Evolutionary conservation across 2,329 filamentous ascomycete species (phyloP).

Genomic region (Calonectria honghensis): DNA sequence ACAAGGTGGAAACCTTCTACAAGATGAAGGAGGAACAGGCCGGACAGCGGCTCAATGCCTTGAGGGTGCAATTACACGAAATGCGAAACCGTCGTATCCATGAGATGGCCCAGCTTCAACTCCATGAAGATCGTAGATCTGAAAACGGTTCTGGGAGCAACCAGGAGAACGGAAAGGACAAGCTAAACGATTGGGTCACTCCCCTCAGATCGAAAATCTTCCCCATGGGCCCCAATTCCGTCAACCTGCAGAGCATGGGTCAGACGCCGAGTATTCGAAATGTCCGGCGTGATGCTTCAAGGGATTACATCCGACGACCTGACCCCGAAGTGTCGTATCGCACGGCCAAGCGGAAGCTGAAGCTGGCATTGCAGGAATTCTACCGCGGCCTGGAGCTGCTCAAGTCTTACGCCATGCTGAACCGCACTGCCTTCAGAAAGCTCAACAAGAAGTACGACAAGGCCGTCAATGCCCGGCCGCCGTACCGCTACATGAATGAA

Average conservation of each 20-base stretch:
- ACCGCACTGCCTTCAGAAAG: slow-evolving; percentile 95
- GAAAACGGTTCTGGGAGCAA: slow-evolving; percentile 38
- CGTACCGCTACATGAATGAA: slow-evolving; percentile 89
- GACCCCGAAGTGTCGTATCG: slow-evolving; percentile 83
- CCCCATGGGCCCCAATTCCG: slow-evolving; percentile 76
- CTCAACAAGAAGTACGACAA: slow-evolving; percentile 99
- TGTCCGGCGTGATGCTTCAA: slow-evolving; percentile 58
- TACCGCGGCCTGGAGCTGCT: slow-evolving; percentile 93
- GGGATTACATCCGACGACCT: slow-evolving; percentile 72
- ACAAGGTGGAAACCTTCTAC: slow-evolving; percentile 96
- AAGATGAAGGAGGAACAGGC: slow-evolving; percentile 91
- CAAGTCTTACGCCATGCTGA: slow-evolving; percentile 92
- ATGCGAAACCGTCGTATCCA: slow-evolving; percentile 90
- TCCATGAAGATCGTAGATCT: slow-evolving; percentile 54
- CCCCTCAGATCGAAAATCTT: slow-evolving; percentile 74
- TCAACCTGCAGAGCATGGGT: slow-evolving; percentile 74
- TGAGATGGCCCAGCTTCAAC: slow-evolving; percentile 75
- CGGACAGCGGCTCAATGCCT: slow-evolving; percentile 78
- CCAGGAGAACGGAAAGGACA: slow-evolving; percentile 53
- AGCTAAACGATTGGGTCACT: slow-evolving; percentile 66
- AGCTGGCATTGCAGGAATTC: slow-evolving; percentile 92
- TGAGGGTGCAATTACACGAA: slow-evolving; percentile 91
- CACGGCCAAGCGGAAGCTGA: slow-evolving; percentile 92
- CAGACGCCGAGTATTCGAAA: slow-evolving; percentile 58
- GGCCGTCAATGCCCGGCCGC: slow-evolving; percentile 84